phyloP scores from a whole-genome alignment of 495 filamentous ascomycete genomes.

The Annulohypoxylon nitens region DNA sequence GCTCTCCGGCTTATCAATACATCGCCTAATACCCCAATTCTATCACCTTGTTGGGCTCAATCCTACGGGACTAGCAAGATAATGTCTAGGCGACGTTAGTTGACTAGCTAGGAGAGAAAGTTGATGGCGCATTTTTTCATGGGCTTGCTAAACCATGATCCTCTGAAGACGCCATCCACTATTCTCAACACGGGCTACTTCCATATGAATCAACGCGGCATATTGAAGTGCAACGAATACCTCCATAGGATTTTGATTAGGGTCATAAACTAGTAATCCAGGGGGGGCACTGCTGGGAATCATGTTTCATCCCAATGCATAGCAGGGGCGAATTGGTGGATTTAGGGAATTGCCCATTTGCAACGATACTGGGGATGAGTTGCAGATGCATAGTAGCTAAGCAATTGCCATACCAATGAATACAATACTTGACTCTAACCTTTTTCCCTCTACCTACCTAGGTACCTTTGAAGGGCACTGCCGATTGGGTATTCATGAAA shows the following conservation, averaged over 20 bases:
- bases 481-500: background rate
- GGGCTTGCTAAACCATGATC: background rate
- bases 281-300: background rate
- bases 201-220: background rate
- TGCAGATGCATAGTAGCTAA: constrained; percentile 3
- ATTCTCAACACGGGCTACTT: background rate
- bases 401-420: constrained; percentile 12
- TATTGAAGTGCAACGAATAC: background rate
- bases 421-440: background rate
- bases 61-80: too few species aligned
- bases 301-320: constrained; percentile 11
- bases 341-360: background rate
- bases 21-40: constrained; percentile 34
- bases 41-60: background rate
- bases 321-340: constrained; percentile 25
- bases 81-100: background rate
- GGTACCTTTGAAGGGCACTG: background rate
- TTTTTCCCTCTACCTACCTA: background rate
- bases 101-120: background rate
- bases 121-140: constrained; percentile 3
- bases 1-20: constrained; percentile 49
- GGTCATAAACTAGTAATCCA: constrained; percentile 2
- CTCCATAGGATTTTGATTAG: background rate
- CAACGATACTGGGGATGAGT: background rate
- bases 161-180: background rate